These are phyloP conservation scores for Verruconis gallopava DNA, from an alignment of 2,329 filamentous ascomycete genomes.

Conservation along the genomic window DNA sequence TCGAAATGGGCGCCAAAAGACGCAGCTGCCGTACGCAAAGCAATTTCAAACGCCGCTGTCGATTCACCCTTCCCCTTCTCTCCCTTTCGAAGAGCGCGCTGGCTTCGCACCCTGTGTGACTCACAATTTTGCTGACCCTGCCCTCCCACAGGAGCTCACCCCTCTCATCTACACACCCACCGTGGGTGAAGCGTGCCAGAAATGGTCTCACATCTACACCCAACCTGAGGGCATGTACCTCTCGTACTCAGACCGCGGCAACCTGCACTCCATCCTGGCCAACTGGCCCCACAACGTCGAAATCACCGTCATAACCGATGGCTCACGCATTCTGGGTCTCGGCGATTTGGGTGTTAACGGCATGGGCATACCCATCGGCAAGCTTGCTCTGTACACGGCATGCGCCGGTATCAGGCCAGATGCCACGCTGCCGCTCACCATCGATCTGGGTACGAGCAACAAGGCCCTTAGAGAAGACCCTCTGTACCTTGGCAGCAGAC, in stretches of 20 bases:
- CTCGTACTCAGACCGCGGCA: conserved; percentile 85
- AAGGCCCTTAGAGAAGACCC: conserved; percentile 57
- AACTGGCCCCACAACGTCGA: conserved; percentile 94
- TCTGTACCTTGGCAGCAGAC: conserved; percentile 82
- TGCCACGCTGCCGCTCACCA: conserved; percentile 46
- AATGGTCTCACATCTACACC: conserved; percentile 93
- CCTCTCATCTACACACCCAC: conserved; percentile 79
- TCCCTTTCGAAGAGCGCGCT: too few relatives aligned
- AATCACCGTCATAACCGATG: conserved; percentile 94
- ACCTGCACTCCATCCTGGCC: conserved; percentile 72
- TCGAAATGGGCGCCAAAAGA: background rate
- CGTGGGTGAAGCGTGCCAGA: conserved; percentile 89
- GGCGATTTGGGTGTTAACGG: conserved; percentile 94
- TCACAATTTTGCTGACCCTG: conserved; percentile 3
- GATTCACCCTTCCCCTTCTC: background rate
- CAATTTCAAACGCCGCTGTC: background rate
- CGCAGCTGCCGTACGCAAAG: too few relatives aligned
- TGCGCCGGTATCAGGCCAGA: conserved; percentile 88
- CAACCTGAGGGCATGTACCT: conserved; percentile 92
- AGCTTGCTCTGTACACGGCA: conserved; percentile 86
- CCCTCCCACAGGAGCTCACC: conserved; percentile 50
- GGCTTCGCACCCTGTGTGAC: too few relatives aligned
- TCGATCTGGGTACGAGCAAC: conserved; percentile 53
- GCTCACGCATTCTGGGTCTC: conserved; percentile 81
- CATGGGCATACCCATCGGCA: conserved; percentile 95